Percentiles rank a stretch among this genome's conserved stretches.
These are phyloP conservation scores for Naganishia cerealis DNA, from an alignment of 1,284 basidiomycete species.

Conservation along the genomic window DNA sequence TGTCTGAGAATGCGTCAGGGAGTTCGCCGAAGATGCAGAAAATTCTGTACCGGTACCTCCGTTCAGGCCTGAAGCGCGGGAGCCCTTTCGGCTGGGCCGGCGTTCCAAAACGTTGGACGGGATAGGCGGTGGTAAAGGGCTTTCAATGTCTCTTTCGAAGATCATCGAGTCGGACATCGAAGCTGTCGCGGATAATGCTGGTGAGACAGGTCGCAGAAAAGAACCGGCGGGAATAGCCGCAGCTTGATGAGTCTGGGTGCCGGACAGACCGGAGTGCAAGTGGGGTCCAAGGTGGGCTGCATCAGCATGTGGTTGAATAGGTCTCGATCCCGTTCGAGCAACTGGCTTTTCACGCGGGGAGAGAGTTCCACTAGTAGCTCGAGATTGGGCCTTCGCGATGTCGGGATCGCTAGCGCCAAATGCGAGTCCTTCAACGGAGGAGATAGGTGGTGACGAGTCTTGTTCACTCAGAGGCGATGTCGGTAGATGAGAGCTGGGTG, in stretches of 20 bases:
- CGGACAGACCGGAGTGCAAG: slow-evolving; percentile 47
- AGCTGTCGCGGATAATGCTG: slow-evolving; percentile 19
- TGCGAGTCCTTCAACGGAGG: slow-evolving; percentile 17
- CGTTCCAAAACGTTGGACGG: slow-evolving; percentile 15
- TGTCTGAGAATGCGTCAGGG: slow-evolving; percentile 15
- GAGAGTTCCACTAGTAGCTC: slow-evolving; percentile 26
- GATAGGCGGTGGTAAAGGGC: slow-evolving; percentile 20
- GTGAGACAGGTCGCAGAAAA: slow-evolving; percentile 23
- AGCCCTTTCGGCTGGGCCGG: slow-evolving; percentile 11
- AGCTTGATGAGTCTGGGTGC: slow-evolving; percentile 36
- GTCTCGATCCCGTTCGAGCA: slow-evolving; percentile 20
- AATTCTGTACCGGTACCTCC: background rate
- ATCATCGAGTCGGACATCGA: slow-evolving; percentile 49
- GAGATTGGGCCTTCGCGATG: slow-evolving; percentile 6
- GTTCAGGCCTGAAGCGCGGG: slow-evolving; percentile 14
- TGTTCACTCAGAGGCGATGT: slow-evolving; percentile 35
- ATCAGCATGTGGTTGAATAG: slow-evolving; percentile 22
- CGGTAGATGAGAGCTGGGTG: background rate
- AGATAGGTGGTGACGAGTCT: slow-evolving; percentile 8
- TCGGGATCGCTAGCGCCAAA: background rate
- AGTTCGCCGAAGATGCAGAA: background rate
- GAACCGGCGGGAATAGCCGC: background rate
- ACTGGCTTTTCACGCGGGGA: slow-evolving; percentile 23
- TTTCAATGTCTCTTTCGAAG: slow-evolving; percentile 53
- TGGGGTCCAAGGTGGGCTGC: slow-evolving; percentile 38